Percentiles rank a stretch among this genome's conserved stretches.
These are phyloP conservation scores for Tricholoma flavovirens DNA, from an alignment of 768 basidiomycete species.

Conservation along the genomic window DNA sequence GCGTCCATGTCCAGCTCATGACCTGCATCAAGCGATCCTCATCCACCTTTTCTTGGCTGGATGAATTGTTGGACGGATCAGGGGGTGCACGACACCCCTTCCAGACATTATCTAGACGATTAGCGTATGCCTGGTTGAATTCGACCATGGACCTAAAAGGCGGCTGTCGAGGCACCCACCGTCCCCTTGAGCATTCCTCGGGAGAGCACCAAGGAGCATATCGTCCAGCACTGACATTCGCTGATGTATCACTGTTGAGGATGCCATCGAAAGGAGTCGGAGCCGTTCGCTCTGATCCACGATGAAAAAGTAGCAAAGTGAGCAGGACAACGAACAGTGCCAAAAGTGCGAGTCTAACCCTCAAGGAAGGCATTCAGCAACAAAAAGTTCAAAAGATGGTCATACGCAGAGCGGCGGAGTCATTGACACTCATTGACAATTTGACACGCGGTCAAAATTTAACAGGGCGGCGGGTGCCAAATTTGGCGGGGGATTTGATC, in stretches of 20 bases:
- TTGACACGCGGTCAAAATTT: too few relatives aligned
- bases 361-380: background rate
- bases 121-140: constrained; percentile 19
- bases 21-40: constrained; percentile 24
- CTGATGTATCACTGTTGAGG: background rate
- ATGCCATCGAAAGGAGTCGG: too few relatives aligned
- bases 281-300: too few relatives aligned
- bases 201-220: constrained; percentile 13
- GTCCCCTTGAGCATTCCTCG: constrained; percentile 20
- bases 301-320: background rate
- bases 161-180: constrained; percentile 20
- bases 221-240: background rate
- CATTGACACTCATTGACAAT: too few relatives aligned
- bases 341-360: background rate
- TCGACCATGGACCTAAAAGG: constrained; percentile 18
- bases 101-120: constrained; percentile 21
- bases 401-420: too few relatives aligned
- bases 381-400: background rate
- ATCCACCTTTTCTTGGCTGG: constrained; percentile 14
- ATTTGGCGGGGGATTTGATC: too few relatives aligned
- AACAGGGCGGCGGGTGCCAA: too few relatives aligned
- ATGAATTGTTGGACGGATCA: constrained; percentile 2
- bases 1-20: constrained; percentile 27
- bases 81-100: constrained; percentile 21
- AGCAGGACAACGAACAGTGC: background rate